Percentiles rank a stretch among this genome's conserved stretches.
These are phyloP conservation scores for Monoraphidium neglectum DNA, from an alignment of 139 green algal species.

Conservation along the genomic window DNA sequence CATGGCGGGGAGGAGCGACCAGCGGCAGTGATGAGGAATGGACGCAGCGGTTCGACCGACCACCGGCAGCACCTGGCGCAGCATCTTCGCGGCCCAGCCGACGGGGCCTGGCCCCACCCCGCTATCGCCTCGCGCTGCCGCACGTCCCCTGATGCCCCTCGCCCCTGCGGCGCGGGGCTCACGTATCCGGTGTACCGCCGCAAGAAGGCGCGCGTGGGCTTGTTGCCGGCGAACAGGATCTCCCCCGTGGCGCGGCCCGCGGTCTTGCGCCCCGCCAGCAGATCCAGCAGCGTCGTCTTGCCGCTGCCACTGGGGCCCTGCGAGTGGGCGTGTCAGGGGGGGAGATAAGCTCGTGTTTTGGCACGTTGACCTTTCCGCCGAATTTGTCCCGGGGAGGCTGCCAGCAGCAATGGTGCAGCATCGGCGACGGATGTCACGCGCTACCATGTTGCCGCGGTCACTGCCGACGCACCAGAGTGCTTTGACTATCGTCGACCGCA, in stretches of 20 bases:
- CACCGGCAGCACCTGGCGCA: no score
- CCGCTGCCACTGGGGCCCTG: slow-evolving; percentile 79
- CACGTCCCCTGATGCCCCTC: not conserved
- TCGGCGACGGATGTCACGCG: not conserved
- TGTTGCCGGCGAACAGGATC: slow-evolving; percentile 70
- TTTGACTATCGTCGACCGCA: not conserved
- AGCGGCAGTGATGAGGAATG: no score
- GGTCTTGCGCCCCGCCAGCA: slow-evolving; percentile 62
- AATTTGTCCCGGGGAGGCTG: not conserved
- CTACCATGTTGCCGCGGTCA: not conserved
- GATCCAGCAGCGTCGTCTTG: slow-evolving; percentile 81
- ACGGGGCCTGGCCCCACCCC: not conserved
- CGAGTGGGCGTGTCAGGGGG: not conserved
- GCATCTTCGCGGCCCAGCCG: no score
- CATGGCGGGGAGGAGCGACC: no score
- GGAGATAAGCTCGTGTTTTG: not conserved
- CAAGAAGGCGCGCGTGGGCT: slow-evolving; percentile 65
- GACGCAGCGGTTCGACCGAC: no score
- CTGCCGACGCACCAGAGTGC: not conserved
- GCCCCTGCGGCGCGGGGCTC: slow-evolving; percentile 38
- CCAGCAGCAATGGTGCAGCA: not conserved
- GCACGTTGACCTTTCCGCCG: not conserved
- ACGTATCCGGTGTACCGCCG: slow-evolving; percentile 75
- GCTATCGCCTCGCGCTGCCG: not conserved
- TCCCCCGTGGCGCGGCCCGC: slow-evolving; percentile 44